Percentiles rank a stretch among this genome's conserved stretches.
phyloP scores from a whole-genome alignment of 495 filamentous ascomycete species.

The Astrothelium subdiscretum region DNA sequence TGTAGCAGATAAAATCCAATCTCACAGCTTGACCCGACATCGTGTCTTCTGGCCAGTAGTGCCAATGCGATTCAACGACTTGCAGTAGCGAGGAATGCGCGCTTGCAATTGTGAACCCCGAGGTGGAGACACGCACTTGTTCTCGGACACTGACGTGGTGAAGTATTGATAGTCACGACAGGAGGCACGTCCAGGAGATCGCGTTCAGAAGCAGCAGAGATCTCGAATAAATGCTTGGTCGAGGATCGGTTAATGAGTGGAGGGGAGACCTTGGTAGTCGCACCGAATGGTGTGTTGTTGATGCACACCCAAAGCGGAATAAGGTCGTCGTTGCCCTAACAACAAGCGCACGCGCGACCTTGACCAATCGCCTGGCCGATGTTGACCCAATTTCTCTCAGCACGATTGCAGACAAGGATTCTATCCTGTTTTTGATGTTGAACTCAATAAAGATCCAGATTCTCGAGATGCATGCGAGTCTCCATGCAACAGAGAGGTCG shows the following conservation, averaged over 20 bases:
- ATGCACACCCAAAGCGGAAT: not conserved
- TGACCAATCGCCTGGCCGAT: not conserved
- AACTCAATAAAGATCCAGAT: not conserved
- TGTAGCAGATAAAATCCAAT: not conserved
- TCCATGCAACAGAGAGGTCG: too few species aligned
- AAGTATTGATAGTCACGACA: not conserved
- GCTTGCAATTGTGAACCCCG: not conserved
- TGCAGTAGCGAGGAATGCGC: not conserved
- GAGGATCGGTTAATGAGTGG: not conserved
- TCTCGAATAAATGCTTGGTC: not conserved
- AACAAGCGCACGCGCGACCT: not conserved
- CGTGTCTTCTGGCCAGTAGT: not conserved
- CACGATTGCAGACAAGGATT: not conserved
- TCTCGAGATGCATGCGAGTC: not conserved
- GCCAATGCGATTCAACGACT: not conserved
- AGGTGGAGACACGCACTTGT: not conserved
- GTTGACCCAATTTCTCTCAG: not conserved
- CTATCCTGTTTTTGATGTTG: not conserved
- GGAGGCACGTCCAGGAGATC: not conserved
- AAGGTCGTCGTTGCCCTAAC: not conserved
- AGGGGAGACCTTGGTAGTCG: not conserved
- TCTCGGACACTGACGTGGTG: not conserved
- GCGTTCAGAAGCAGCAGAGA: not conserved
- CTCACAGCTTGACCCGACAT: not conserved
- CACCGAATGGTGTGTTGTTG: not conserved